Conservation (phyloP, 2,329 filamentous ascomycete genomes). For the Exophiala lecanii-corni region DNA sequence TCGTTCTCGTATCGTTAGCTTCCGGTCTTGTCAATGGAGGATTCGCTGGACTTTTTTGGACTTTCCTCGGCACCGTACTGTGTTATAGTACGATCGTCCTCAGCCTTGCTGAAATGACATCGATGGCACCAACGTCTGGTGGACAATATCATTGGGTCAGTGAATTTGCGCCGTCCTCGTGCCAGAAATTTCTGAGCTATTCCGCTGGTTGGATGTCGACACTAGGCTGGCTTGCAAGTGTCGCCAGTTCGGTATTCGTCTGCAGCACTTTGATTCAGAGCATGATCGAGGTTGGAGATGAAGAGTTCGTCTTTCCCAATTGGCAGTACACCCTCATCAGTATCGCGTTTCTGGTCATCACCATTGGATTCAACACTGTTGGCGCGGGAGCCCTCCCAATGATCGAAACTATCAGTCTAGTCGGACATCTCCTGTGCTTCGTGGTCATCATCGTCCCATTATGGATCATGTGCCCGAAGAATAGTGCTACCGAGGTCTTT, state of each 20-base stretch:
- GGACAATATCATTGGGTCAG: conserved; percentile 41
- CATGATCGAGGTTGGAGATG: conserved; percentile 31
- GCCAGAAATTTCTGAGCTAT: conserved; percentile 44
- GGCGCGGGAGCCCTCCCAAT: conserved; percentile 23
- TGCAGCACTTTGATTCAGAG: conserved; percentile 34
- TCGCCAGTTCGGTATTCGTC: conserved; percentile 34
- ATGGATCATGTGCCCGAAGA: conserved; percentile 25
- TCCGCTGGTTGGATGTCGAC: conserved; percentile 37
- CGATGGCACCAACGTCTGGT: conserved; percentile 29
- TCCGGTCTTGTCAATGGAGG: conserved; percentile 18
- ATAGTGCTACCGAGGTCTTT: conserved; percentile 27
- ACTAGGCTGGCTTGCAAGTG: conserved; percentile 34
- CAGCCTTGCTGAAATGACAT: conserved; percentile 60
- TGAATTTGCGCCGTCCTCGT: conserved; percentile 40
- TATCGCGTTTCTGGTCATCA: conserved; percentile 25
- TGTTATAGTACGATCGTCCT: conserved; percentile 56
- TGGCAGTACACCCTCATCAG: conserved; percentile 31
- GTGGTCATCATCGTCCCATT: conserved; percentile 24
- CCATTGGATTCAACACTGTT: conserved; percentile 26
- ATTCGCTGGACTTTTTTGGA: conserved; percentile 28
- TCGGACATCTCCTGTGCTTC: conserved; percentile 26
- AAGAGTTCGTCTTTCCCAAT: conserved; percentile 25
- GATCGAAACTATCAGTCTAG: conserved; percentile 24
- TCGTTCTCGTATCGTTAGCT: conserved; percentile 11
- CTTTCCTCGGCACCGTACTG: conserved; percentile 50